Evolutionary conservation across 2,329 filamentous ascomycete genomes (phyloP).

Genomic region (Cercospora sp.): DNA sequence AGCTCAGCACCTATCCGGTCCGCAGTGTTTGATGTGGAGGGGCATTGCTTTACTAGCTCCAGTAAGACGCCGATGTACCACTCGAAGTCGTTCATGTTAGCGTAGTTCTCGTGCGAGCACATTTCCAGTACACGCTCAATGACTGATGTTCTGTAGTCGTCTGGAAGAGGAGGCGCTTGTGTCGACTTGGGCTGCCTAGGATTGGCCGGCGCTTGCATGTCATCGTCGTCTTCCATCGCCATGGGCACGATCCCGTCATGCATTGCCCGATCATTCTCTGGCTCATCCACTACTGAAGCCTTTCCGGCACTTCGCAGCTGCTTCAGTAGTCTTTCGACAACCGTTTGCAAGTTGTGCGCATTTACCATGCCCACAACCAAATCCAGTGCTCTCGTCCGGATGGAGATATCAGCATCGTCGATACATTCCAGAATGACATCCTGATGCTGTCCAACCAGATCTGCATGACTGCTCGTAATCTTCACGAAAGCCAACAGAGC

Average conservation of each 20-base stretch:
- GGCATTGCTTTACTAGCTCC: slow-evolving; percentile 73
- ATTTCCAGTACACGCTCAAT: slow-evolving; percentile 81
- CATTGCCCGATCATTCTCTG: slow-evolving; percentile 49
- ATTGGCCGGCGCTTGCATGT: slow-evolving; percentile 56
- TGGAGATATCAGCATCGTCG: slow-evolving; percentile 93
- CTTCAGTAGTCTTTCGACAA: slow-evolving; percentile 83
- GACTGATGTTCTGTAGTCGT: slow-evolving; percentile 82
- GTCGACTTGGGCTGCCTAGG: slow-evolving; percentile 51
- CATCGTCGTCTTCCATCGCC: slow-evolving; percentile 59
- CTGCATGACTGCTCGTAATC: slow-evolving; percentile 84
- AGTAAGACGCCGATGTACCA: slow-evolving; percentile 94
- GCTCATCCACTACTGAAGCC: slow-evolving; percentile 49
- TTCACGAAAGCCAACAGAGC: slow-evolving; percentile 93
- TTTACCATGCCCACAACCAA: slow-evolving; percentile 93
- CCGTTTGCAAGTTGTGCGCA: slow-evolving; percentile 75
- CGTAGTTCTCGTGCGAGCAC: slow-evolving; percentile 86
- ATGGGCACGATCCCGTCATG: slow-evolving; percentile 48
- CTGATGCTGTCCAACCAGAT: slow-evolving; percentile 86
- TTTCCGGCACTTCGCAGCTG: slow-evolving; percentile 72
- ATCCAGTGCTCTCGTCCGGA: slow-evolving; percentile 87
- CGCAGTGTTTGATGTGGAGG: slow-evolving; percentile 57
- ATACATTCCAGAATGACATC: slow-evolving; percentile 96
- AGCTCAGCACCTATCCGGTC: slow-evolving; percentile 80
- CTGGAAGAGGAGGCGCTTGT: slow-evolving; percentile 66
- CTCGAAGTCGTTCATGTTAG: slow-evolving; percentile 84